Evolutionary conservation across 768 basidiomycete genomes (phyloP).

Genomic region (Melanogaster broomeanus): DNA sequence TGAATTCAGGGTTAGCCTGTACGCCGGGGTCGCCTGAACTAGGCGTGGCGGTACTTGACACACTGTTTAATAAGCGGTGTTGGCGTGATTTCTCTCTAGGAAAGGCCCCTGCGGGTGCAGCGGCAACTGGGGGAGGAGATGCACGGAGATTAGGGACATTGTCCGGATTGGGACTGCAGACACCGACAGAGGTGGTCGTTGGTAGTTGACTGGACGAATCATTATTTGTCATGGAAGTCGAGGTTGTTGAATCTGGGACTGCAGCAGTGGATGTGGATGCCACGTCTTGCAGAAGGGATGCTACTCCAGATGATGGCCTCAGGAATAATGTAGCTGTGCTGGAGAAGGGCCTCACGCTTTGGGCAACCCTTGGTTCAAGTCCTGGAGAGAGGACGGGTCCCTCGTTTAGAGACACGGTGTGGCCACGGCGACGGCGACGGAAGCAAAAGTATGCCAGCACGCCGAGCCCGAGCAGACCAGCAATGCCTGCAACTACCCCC

Average conservation of each 20-base stretch:
- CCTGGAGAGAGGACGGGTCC: slow-evolving; percentile 5
- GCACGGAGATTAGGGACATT: not conserved
- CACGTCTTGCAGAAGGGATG: slow-evolving; percentile 4
- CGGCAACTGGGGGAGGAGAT: not conserved
- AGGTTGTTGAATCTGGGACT: too few relatives aligned
- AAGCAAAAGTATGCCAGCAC: slow-evolving; percentile 10
- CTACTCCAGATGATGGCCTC: too few relatives aligned
- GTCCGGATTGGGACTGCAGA: not conserved
- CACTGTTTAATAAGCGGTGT: not conserved
- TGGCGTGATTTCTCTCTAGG: slow-evolving; percentile 16
- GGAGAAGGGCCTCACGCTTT: slow-evolving; percentile 5
- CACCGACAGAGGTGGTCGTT: not conserved
- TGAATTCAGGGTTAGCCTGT: slow-evolving; percentile 4
- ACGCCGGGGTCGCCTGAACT: not conserved
- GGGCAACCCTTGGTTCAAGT: slow-evolving; percentile 6
- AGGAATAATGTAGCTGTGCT: not conserved
- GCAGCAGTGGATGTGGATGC: not conserved
- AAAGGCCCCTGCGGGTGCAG: not conserved
- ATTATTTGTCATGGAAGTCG: too few relatives aligned
- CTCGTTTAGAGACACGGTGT: slow-evolving; percentile 2
- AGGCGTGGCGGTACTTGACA: not conserved
- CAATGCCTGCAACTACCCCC: slow-evolving; percentile 16
- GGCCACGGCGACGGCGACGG: slow-evolving; percentile 13
- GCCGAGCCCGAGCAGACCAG: slow-evolving; percentile 16
- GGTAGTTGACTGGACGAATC: slow-evolving; percentile 1